Conservation (phyloP, 148 eudicot species). For the Camellia japonica region DNA sequence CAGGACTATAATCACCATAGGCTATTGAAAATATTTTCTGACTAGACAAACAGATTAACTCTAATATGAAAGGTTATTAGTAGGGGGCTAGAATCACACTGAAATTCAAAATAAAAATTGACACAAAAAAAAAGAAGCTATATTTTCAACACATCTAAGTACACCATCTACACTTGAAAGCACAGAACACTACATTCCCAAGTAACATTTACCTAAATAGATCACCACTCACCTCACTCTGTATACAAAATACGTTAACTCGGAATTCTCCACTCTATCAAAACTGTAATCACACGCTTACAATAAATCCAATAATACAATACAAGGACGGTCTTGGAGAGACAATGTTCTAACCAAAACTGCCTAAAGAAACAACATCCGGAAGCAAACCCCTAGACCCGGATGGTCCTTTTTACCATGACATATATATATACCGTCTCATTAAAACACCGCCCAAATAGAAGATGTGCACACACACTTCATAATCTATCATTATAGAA, state of each 20-base stretch:
- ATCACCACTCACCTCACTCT: not conserved
- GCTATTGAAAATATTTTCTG: no score
- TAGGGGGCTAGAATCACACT: no score
- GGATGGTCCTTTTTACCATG: slow-evolving; percentile 19
- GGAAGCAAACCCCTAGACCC: slow-evolving; percentile 16
- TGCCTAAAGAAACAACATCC: slow-evolving; percentile 15
- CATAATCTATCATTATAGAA: slow-evolving; percentile 31
- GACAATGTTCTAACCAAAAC: slow-evolving; percentile 20
- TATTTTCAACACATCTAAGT: not conserved
- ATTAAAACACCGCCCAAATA: slow-evolving; percentile 18
- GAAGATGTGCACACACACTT: slow-evolving; percentile 23
- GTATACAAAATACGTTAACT: not conserved
- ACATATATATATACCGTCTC: slow-evolving; percentile 9
- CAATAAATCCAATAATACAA: slow-evolving; percentile 20
- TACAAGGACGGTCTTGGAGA: slow-evolving; percentile 2
- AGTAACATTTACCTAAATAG: not conserved
- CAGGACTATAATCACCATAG: no score
- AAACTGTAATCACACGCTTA: slow-evolving; percentile 22
- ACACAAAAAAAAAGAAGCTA: not conserved
- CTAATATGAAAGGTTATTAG: no score
- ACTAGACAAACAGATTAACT: no score
- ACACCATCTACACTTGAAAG: not conserved
- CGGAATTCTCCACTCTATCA: slow-evolving; percentile 6
- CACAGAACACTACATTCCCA: not conserved
- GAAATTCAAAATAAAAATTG: no score